phyloP scores from a whole-genome alignment of 345 rosid genomes.

The Sonneratia caseolaris region DNA sequence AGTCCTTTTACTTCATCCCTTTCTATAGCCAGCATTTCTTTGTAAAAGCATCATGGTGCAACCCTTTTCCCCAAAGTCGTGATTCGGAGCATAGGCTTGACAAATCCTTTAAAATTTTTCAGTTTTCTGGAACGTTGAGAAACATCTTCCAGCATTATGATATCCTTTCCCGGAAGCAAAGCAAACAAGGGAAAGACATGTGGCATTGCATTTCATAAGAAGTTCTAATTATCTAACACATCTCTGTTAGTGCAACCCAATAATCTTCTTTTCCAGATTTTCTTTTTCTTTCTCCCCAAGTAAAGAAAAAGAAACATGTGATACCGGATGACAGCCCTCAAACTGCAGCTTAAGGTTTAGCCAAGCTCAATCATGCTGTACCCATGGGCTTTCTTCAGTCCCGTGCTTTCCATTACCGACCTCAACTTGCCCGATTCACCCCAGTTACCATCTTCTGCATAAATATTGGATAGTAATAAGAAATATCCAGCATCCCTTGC shows the following conservation, averaged over 20 bases:
- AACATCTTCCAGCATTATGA: not conserved
- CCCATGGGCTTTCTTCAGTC: slow-evolving; percentile 59
- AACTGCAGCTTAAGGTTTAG: not conserved
- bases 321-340: not conserved
- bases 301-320: not conserved
- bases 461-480: slow-evolving; percentile 57
- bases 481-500: slow-evolving; percentile 59
- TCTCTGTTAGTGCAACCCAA: not conserved
- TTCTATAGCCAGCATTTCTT: not conserved
- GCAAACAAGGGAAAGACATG: not conserved
- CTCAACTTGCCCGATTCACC: slow-evolving; percentile 42
- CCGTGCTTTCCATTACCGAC: slow-evolving; percentile 26
- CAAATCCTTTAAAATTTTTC: not conserved
- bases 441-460: slow-evolving; percentile 79
- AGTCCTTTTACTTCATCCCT: not conserved
- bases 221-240: not conserved
- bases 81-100: not conserved
- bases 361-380: slow-evolving; percentile 40
- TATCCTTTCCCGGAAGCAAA: not conserved
- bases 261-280: not conserved
- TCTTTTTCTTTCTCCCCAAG: not conserved
- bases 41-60: not conserved
- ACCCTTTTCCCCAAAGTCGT: not conserved
- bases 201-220: not conserved
- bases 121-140: not conserved